Evolutionary conservation across 495 filamentous ascomycete species (phyloP).

Genomic region (Mytilinidion resinicola): DNA sequence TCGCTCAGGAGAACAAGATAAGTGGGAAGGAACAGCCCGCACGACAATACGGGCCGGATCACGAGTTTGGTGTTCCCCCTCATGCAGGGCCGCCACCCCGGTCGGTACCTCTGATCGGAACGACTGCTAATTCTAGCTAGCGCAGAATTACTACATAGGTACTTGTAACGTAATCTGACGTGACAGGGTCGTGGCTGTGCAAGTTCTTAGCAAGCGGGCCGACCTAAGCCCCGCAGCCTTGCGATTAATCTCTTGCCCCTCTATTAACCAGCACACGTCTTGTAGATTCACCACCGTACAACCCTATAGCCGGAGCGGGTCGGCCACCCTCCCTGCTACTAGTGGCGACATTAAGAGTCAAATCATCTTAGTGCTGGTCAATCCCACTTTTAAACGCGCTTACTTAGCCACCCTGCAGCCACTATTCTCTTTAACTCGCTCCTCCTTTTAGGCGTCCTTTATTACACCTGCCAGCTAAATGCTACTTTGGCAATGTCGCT

Average conservation of each 20-base stretch:
- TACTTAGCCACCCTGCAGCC: too few relatives aligned
- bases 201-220: neutral
- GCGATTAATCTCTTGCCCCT: neutral
- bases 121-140: constrained; percentile 18
- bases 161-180: constrained; percentile 8
- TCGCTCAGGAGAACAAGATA: too few relatives aligned
- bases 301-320: neutral
- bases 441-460: too few relatives aligned
- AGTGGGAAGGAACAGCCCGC: too few relatives aligned
- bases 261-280: neutral
- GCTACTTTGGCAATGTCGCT: constrained; percentile 13
- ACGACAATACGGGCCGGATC: too few relatives aligned
- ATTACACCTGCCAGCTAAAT: too few relatives aligned
- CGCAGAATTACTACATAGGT: constrained; percentile 14
- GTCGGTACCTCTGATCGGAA: constrained; percentile 10
- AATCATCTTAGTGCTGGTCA: too few relatives aligned
- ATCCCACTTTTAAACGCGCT: too few relatives aligned
- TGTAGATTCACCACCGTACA: neutral
- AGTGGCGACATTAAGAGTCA: too few relatives aligned
- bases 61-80: too few relatives aligned
- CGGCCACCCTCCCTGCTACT: neutral
- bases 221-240: neutral
- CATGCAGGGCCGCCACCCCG: constrained; percentile 10
- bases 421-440: too few relatives aligned
- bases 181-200: neutral